Base-by-base conservation (phyloP, 108 stramenopile species). In the Fragilaria crotonensis region DNA sequence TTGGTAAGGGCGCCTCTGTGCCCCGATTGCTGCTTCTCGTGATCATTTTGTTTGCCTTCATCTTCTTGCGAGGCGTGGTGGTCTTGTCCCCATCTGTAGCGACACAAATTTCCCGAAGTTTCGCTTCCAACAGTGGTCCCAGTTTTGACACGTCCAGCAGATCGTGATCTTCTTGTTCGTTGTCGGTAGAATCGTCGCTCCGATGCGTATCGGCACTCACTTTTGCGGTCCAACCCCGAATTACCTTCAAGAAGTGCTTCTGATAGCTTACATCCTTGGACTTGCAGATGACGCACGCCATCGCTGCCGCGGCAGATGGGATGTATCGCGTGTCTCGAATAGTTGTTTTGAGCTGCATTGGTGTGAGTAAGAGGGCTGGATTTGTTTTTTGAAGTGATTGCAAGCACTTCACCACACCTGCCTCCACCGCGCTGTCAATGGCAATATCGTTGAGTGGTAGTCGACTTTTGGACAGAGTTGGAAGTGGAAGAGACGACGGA, bases 381-480 rank as follows among this genome's bases (percentile, higher is more conserved):
- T 84, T 93, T 20, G 84, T 68, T 5, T 25, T 53, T 63, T 88
- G 90, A 0, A 93, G 73, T 44, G 72, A 77, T 48, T 79, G 71
- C 7, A 93, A 60, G 53, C 90, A 89, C 7, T 73, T 71, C 31
- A 67, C 63, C 26, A 89, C 53, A 7, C 70, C 85, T 28, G 64
- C 72, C 30, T 89, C 77, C 19, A 93, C 46, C 4, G 90, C 85
- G 36, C 63, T 57, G 58, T 75, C 66, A 58, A 93, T 84, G 5
- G 75, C 71, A 32, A 55, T 54, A 58, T 93, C 70, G 52, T 89
- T 77, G 45, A 88, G 25, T 3, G 90, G 90, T 29, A 93, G 83
- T 7, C 90, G 57, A 18, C 90, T 85, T 67, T 91, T 93, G 7
- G 84, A 88, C 5, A 93, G 66, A 11, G 90, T 85, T 31, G 90